These are phyloP conservation scores for Fusarium sp. DNA, from an alignment of 2,329 filamentous ascomycete species.

Conservation along the genomic window DNA sequence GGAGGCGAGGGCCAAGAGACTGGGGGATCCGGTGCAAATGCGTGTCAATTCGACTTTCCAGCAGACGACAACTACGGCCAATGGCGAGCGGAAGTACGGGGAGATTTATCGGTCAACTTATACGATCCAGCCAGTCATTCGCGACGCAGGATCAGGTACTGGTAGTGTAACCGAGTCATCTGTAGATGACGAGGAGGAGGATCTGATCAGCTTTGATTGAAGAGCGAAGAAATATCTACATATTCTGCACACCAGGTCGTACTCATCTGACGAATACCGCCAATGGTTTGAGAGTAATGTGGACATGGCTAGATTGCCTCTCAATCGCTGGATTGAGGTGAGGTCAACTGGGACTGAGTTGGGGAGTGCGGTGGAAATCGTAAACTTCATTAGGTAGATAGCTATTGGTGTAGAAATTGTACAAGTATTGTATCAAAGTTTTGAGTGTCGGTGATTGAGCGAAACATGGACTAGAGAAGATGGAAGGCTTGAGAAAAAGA, in stretches of 20 bases:
- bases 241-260: not conserved
- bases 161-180: not conserved
- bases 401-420: not conserved
- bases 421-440: not conserved
- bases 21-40: not conserved
- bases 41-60: constrained; percentile 9
- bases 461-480: not conserved
- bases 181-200: not conserved
- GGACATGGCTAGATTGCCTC: no score
- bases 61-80: not conserved
- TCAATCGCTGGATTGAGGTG: not conserved
- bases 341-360: not conserved
- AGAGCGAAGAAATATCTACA: no score
- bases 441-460: not conserved
- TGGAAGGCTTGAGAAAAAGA: not conserved
- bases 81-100: constrained; percentile 1
- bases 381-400: not conserved
- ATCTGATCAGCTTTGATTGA: constrained; percentile 1
- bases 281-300: not conserved
- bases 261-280: not conserved
- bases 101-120: not conserved
- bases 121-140: not conserved
- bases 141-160: not conserved
- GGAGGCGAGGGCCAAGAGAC: not conserved
- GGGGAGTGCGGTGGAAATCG: not conserved